A percentile compares a stretch with the other conserved stretches of the same genome.
Evolutionary conservation across 306 rosid genomes (phyloP).

Genomic region (Cucurbita pepo): DNA sequence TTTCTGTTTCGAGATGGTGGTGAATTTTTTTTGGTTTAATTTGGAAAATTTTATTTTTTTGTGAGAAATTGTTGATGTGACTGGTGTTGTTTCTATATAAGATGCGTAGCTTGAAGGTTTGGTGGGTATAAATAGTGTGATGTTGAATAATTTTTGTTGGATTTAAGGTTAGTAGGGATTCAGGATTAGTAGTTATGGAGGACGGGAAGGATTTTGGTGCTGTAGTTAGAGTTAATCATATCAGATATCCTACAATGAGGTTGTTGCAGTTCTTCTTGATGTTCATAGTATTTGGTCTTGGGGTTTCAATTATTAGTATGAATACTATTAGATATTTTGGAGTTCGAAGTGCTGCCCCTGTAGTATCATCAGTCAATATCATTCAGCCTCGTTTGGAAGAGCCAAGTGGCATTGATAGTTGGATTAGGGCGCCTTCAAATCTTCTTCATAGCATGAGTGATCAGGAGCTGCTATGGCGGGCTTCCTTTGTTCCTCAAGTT

Average conservation of each 20-base stretch:
- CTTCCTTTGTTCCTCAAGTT: conserved; percentile 47
- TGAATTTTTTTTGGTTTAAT: background rate
- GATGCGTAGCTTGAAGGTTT: background rate
- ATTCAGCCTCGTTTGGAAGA: conserved; percentile 41
- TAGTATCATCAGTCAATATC: conserved; percentile 16
- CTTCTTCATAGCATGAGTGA: conserved; percentile 71
- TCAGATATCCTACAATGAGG: conserved; percentile 61
- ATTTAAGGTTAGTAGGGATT: conserved; percentile 29
- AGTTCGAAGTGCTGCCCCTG: conserved; percentile 28
- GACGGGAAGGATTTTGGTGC: conserved; percentile 62
- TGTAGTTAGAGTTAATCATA: conserved; percentile 24
- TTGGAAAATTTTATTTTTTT: background rate
- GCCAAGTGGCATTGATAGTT: conserved; percentile 37
- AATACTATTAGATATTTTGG: conserved; percentile 54
- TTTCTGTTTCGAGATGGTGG: background rate
- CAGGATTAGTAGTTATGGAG: conserved; percentile 45
- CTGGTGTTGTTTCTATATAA: background rate
- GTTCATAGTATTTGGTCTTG: conserved; percentile 54
- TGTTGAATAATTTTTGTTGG: conserved; percentile 11
- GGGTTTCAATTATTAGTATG: conserved; percentile 63
- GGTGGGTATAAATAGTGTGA: background rate
- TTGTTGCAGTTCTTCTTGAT: conserved; percentile 47
- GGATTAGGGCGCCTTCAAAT: conserved; percentile 52
- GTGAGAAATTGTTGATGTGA: background rate
- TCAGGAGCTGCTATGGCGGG: conserved; percentile 69